phyloP scores from a whole-genome alignment of 2,329 filamentous ascomycete species.

The Beauveria brongniartii region DNA sequence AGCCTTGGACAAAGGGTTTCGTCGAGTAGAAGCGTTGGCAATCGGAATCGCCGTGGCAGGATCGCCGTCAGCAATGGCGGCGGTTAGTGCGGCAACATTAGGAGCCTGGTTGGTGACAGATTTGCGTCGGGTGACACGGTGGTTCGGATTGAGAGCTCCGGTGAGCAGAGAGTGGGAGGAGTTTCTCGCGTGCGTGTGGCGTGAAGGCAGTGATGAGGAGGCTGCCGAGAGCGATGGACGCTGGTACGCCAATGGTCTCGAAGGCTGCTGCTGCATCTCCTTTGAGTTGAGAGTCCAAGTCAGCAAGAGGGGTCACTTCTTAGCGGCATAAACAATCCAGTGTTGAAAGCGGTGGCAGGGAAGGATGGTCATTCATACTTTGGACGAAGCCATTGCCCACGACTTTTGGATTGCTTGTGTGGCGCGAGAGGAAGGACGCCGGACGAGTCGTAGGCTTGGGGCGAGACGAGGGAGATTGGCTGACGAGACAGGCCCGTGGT shows the following conservation, averaged over 20 bases:
- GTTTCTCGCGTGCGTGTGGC: slow-evolving; percentile 61
- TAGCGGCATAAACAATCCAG: slow-evolving; percentile 18
- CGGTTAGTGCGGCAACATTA: slow-evolving; percentile 69
- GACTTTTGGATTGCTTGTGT: slow-evolving; percentile 25
- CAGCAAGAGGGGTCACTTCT: slow-evolving; percentile 20
- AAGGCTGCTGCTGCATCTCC: slow-evolving; percentile 57
- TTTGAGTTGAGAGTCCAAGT: slow-evolving; percentile 29
- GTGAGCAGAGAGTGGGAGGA: slow-evolving; percentile 77
- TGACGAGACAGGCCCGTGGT: slow-evolving; percentile 2
- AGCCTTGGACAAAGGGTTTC: slow-evolving; percentile 62
- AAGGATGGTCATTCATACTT: slow-evolving; percentile 36
- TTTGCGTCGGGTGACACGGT: slow-evolving; percentile 87
- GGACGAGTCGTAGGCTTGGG: background rate
- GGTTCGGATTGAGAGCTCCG: slow-evolving; percentile 67
- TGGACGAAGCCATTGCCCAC: slow-evolving; percentile 54
- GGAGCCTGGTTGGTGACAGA: slow-evolving; percentile 72
- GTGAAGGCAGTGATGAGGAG: slow-evolving; percentile 48
- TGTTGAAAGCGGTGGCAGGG: slow-evolving; percentile 10
- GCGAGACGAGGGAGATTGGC: background rate
- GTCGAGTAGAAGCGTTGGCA: slow-evolving; percentile 44
- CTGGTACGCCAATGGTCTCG: slow-evolving; percentile 59
- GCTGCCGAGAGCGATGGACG: slow-evolving; percentile 52
- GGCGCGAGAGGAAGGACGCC: slow-evolving; percentile 23
- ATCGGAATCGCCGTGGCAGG: slow-evolving; percentile 49
- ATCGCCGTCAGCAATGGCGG: slow-evolving; percentile 61